These are phyloP conservation scores for Xylaria castorea DNA, from an alignment of 495 filamentous ascomycete species.

Conservation along the genomic window DNA sequence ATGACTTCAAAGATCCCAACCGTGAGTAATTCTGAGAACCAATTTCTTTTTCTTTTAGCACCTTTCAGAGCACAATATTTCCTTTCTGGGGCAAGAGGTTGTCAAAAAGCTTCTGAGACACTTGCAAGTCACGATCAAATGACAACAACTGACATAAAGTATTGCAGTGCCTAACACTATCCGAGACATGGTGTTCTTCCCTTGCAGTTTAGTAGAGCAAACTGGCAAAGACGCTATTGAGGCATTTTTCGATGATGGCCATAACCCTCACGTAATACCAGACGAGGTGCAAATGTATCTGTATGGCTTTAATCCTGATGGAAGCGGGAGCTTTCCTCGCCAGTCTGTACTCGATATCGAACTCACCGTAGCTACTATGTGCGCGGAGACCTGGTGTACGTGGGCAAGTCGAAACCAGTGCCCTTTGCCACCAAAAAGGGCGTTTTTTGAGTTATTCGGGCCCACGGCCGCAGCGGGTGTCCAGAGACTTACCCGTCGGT, in stretches of 20 bases:
- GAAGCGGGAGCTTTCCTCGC: neutral
- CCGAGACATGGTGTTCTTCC: neutral
- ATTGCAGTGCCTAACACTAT: neutral
- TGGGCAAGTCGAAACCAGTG: slow-evolving; percentile 4
- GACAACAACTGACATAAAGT: neutral
- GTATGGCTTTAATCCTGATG: neutral
- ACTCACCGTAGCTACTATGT: neutral
- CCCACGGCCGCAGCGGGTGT: neutral
- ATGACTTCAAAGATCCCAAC: neutral
- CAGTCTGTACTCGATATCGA: neutral
- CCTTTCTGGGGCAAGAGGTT: neutral
- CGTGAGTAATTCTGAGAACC: neutral
- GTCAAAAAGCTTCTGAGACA: neutral
- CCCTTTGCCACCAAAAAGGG: neutral
- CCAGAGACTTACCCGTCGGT: neutral
- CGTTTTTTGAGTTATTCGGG: neutral
- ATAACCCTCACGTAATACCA: neutral
- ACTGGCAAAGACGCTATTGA: neutral
- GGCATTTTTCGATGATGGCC: neutral
- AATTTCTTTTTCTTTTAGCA: neutral
- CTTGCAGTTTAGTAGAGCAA: neutral
- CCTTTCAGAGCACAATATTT: neutral
- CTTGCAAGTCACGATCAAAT: too few relatives aligned
- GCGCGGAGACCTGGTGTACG: slow-evolving; percentile 22
- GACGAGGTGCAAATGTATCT: neutral